Conservation (phyloP, 1,139 yeast genomes). For the Yamadazyma sp. region DNA sequence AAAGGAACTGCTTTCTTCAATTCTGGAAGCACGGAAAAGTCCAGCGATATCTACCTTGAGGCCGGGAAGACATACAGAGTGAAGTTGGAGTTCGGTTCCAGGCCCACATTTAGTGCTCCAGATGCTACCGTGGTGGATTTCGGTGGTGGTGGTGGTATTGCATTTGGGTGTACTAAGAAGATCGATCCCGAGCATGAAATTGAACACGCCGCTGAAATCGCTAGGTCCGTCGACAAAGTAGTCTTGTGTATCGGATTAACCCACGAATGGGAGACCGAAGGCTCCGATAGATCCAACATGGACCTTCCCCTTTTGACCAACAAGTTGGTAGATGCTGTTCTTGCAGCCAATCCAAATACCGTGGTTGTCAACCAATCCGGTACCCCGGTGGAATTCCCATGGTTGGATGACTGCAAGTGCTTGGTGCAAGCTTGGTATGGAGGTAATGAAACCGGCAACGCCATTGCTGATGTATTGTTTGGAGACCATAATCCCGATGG, state of each 20-base stretch:
- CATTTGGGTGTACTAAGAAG: constrained; percentile 24
- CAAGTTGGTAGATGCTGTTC: constrained; percentile 45
- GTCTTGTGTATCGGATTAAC: constrained; percentile 40
- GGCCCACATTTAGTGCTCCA: constrained; percentile 37
- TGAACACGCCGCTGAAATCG: constrained; percentile 24
- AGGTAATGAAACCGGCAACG: constrained; percentile 28
- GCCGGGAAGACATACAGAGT: constrained; percentile 42
- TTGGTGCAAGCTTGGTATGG: constrained; percentile 53
- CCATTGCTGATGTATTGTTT: constrained; percentile 25
- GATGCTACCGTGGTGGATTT: constrained; percentile 19
- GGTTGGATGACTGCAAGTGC: constrained; percentile 48
- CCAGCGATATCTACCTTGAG: constrained; percentile 35
- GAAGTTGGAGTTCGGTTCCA: constrained; percentile 54
- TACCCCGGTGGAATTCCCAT: constrained; percentile 61
- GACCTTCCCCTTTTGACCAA: constrained; percentile 49
- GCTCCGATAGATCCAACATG: constrained; percentile 32
- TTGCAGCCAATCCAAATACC: constrained; percentile 50
- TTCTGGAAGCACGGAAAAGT: constrained; percentile 49
- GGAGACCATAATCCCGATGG: constrained; percentile 31
- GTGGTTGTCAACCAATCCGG: constrained; percentile 62
- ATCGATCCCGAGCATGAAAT: constrained; percentile 24
- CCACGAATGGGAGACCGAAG: constrained; percentile 39
- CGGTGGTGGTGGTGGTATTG: constrained; percentile 31
- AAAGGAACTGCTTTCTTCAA: constrained; percentile 49
- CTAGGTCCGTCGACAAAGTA: constrained; percentile 37